A percentile compares a stretch with the other conserved stretches of the same genome.
phyloP scores from a whole-genome alignment of 805 yeast species.

The Ogataea zsoltii region DNA sequence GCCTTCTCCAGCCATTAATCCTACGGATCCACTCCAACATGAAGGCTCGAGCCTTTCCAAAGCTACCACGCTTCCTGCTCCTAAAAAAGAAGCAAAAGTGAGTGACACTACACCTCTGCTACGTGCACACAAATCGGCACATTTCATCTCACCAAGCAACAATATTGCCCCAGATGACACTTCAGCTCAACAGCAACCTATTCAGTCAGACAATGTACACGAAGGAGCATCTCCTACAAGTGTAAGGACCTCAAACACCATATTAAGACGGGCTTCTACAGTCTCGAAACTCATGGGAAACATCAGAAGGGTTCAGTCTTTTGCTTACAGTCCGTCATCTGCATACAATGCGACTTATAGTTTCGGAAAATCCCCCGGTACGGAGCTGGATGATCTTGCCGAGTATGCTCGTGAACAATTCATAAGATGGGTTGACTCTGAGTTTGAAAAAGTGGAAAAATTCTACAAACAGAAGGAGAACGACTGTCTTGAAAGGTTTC shows the following conservation, averaged over 20 bases:
- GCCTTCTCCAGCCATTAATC: constrained; percentile 30
- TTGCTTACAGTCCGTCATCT: constrained; percentile 10
- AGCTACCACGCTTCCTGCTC: background rate
- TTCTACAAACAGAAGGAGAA: constrained; percentile 65
- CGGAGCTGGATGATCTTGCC: constrained; percentile 34
- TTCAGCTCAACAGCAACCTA: background rate
- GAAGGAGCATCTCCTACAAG: background rate
- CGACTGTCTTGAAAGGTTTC: constrained; percentile 58
- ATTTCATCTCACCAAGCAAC: background rate
- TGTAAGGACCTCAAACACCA: background rate
- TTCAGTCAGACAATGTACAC: background rate
- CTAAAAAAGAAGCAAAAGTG: constrained; percentile 4
- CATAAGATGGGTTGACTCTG: constrained; percentile 63
- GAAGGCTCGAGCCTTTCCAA: background rate
- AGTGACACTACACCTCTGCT: constrained; percentile 11
- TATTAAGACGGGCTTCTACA: constrained; percentile 26
- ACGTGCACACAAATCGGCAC: background rate
- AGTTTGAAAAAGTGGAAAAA: constrained; percentile 56
- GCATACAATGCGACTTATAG: background rate
- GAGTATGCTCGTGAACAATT: constrained; percentile 50
- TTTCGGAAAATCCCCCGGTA: constrained; percentile 11
- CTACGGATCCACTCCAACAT: constrained; percentile 5
- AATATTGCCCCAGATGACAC: background rate
- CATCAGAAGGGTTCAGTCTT: constrained; percentile 19
- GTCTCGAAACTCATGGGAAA: constrained; percentile 18